These are phyloP conservation scores for Paraglomus brasilianum DNA, from an alignment of 192 early-diverging fungal species.

Conservation along the genomic window DNA sequence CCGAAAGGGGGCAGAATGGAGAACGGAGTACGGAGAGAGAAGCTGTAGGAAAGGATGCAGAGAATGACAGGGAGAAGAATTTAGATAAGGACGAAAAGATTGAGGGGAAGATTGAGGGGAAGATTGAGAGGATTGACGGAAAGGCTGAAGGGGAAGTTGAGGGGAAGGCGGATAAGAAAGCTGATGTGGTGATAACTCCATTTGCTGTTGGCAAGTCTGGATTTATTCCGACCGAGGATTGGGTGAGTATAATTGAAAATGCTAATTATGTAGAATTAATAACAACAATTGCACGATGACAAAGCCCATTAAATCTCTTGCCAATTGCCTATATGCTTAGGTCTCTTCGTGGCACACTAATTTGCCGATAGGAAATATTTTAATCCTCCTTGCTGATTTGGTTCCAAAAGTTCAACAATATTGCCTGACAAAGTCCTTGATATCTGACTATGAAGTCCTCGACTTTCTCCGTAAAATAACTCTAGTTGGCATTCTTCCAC, in stretches of 20 bases:
- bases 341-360: constrained; percentile 63
- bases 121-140: constrained; percentile 15
- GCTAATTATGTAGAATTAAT: constrained; percentile 37
- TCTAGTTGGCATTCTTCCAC: constrained; percentile 46
- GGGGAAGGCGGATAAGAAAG: background rate
- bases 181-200: constrained; percentile 32
- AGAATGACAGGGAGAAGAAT: background rate
- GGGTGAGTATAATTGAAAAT: constrained; percentile 50
- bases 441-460: constrained; percentile 60
- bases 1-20: background rate
- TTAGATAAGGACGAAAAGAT: constrained; percentile 9
- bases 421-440: constrained; percentile 56
- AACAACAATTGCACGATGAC: constrained; percentile 38
- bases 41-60: background rate
- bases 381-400: constrained; percentile 62
- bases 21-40: constrained; percentile 27
- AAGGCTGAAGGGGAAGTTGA: background rate
- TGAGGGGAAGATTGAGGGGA: constrained; percentile 22
- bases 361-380: constrained; percentile 68
- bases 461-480: constrained; percentile 47
- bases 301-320: constrained; percentile 31
- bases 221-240: constrained; percentile 69
- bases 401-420: constrained; percentile 67
- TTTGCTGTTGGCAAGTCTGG: constrained; percentile 48
- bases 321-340: constrained; percentile 31